Evolutionary conservation across 768 basidiomycete genomes (phyloP), one percentile per base, ranked within the genome.

Genomic region (Dendrothele bispora): DNA sequence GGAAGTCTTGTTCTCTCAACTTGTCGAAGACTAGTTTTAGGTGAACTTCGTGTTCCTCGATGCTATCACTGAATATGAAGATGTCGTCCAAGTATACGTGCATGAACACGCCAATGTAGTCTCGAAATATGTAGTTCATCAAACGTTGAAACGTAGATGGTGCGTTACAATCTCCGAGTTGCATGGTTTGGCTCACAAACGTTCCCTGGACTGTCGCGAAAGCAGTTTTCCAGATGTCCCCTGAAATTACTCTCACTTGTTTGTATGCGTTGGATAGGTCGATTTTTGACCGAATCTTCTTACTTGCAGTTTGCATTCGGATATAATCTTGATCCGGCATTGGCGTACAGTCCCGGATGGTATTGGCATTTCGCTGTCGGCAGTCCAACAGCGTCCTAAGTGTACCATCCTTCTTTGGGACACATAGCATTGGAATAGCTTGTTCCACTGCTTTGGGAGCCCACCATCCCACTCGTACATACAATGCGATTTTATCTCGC

Each of bases 41-140:
- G 49, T 67, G 57, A 1, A 50, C 15, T 14, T 59, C 50, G 35
- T 71, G 68, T 0, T 67, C 69, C 10, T 61, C 55, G 2, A 66
- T 40, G 0, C 60, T 51, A 17, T 61, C 43, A 6, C 62, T 62
- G 52, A 49, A 69, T 0, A 69, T 48, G 26, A 68, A 63, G 0
- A 72, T 62, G 40, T 71, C 62, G 40, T 72, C 67, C 3, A 72
- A 43, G 46, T 69, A 71, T 1, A 62, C 60, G 18, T 70, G 60
- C 2, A 71, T 39, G 44, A 62, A 67, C 8, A 30, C 15, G 0
- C 67, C 64, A 0, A 72, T 55, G 10, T 43, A 40, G 0, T 62
- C 54, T 0, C 55, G 46, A 25, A 71, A 66, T 8, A 68, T 58
- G 4, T 46, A 26, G 0, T 55, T 64, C 56, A 70, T 67, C 0